Conservation (phyloP, 495 filamentous ascomycete species). For the Podospora comata region DNA sequence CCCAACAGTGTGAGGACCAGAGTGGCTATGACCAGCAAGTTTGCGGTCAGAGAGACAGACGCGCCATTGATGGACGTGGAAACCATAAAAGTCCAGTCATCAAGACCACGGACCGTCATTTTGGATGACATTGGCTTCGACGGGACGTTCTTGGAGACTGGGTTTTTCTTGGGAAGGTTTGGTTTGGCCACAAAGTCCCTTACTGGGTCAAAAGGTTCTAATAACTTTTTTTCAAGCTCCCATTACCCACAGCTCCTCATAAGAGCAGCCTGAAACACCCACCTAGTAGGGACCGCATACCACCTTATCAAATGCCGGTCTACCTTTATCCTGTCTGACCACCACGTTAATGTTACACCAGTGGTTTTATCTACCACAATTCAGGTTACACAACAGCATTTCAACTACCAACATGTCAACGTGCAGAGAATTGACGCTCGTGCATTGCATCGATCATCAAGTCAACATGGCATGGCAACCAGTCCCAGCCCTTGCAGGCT, state of each 20-base stretch:
- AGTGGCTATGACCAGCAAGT: not conserved
- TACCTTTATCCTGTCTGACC: not conserved
- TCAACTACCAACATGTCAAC: not conserved
- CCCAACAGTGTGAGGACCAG: not conserved
- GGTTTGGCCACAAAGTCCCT: not conserved
- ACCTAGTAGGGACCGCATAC: not conserved
- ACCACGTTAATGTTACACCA: not conserved
- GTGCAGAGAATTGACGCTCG: not conserved
- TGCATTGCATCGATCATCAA: not conserved
- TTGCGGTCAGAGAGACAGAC: not conserved
- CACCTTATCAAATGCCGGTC: not conserved
- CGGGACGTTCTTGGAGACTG: not conserved
- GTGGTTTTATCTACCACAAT: too few species aligned
- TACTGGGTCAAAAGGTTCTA: too few species aligned
- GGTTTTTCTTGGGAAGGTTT: not conserved
- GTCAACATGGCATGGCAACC: not conserved
- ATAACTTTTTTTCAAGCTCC: not conserved
- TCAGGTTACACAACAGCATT: not conserved
- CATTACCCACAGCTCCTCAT: not conserved
- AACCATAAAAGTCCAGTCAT: not conserved
- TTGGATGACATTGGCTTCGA: not conserved
- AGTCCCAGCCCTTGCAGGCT: not conserved
- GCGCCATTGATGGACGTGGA: not conserved
- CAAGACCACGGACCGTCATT: not conserved
- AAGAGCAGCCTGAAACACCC: too few species aligned